Percentiles rank a stretch among this genome's conserved stretches.
These are phyloP conservation scores for Zygosaccharomyces pseudobailii DNA, from an alignment of 1,139 yeast genomes.

Conservation along the genomic window DNA sequence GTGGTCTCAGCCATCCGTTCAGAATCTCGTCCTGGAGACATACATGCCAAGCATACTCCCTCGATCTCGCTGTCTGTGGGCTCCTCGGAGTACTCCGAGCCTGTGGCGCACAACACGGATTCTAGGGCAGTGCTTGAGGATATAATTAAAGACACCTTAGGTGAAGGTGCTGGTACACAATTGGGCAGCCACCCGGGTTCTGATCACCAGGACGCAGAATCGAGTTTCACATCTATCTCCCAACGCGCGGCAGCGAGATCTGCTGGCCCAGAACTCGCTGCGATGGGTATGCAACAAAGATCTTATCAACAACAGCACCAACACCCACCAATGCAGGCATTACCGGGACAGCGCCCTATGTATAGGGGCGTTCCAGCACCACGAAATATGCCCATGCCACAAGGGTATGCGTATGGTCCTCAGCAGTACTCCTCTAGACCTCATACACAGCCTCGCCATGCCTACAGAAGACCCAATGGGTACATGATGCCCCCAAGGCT, in stretches of 20 bases:
- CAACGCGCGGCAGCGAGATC: slow-evolving; percentile 49
- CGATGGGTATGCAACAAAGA: slow-evolving; percentile 6
- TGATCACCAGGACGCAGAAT: slow-evolving; percentile 30
- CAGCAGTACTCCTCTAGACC: slow-evolving; percentile 18
- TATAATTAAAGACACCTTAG: slow-evolving; percentile 17
- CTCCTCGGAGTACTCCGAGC: slow-evolving; percentile 13
- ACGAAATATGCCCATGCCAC: slow-evolving; percentile 6
- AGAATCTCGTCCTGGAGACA: not conserved
- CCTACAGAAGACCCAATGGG: slow-evolving; percentile 13
- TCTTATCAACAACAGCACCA: slow-evolving; percentile 15
- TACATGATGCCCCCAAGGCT: slow-evolving; percentile 46
- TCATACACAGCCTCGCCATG: slow-evolving; percentile 1
- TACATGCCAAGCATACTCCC: not conserved
- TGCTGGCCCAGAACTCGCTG: slow-evolving; percentile 3
- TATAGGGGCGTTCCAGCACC: slow-evolving; percentile 1
- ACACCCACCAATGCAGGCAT: slow-evolving; percentile 9
- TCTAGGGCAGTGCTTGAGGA: slow-evolving; percentile 17
- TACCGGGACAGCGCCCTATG: slow-evolving; percentile 2
- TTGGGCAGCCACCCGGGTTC: slow-evolving; percentile 9
- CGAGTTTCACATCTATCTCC: slow-evolving; percentile 75
- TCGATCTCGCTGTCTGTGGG: slow-evolving; percentile 11
- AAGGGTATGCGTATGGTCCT: slow-evolving; percentile 7
- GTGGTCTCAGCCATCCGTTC: not conserved
- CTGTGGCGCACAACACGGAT: slow-evolving; percentile 4
- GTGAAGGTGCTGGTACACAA: slow-evolving; percentile 9